Evolutionary conservation across 2,329 filamentous ascomycete genomes (phyloP), one percentile per base, ranked within the genome.

Genomic region (Cladosporium sp.): DNA sequence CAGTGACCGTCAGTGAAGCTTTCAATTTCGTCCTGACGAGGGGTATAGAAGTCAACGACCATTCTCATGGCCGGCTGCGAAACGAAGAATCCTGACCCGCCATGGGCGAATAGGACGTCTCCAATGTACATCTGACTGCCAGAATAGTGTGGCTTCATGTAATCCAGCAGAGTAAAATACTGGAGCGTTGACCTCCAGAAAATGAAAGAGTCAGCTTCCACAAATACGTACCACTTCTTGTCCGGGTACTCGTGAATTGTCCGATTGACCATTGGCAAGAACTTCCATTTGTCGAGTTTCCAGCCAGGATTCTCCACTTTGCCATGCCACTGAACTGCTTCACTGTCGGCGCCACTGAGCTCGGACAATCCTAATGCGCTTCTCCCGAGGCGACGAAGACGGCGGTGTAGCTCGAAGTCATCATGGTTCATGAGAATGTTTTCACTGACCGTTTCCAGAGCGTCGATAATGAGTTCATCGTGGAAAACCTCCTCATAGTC

Each of bases 191-290:
- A 82, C 36, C 75, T 71, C 74, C 82, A 82, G 8, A 82, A 72
- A 39, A 84, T 69, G 63, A 82, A 84, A 0, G 82, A 84, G 66
- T 86, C 83, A 0, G 81, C 78, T 63, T 85, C 83, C 47, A 84
- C 78, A 66, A 86, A 85, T 57, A 84, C 73, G 61, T 78, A 86
- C 83, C 83, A 86, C 58, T 80, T 81, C 45, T 78, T 77, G 25
- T 81, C 70, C 2, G 79, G 78, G 36, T 70, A 65, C 52, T 73
- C 66, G 6, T 71, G 64, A 60, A 72, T 70, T 5, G 74, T 68
- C 19, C 66, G 63, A 12, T 73, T 65, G 59, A 76, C 64, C 45
- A 73, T 67, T 19, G 72, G 71, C 37, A 76, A 58, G n/a, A 72
- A 68, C 63, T 75, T 75, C 69, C 73, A 76, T 50, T 73, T 75